Percentiles rank a stretch among this genome's conserved stretches.
These are phyloP conservation scores for Elaeagnus macrophylla DNA, from an alignment of 306 rosid genomes.

Conservation along the genomic window DNA sequence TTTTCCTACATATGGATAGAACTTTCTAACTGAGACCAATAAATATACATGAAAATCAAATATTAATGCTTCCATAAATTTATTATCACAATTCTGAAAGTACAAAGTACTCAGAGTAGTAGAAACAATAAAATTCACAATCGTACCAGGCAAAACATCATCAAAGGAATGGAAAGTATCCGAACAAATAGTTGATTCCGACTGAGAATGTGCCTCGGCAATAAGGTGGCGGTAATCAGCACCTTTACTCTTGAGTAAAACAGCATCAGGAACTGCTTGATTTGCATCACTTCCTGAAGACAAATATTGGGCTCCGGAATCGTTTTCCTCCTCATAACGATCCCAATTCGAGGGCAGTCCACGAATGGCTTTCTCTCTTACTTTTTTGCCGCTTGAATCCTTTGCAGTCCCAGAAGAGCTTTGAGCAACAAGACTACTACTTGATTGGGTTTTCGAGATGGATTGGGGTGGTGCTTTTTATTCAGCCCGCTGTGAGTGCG, in stretches of 20 bases:
- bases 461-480: conserved; percentile 38
- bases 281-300: conserved; percentile 13
- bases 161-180: conserved; percentile 38
- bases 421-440: conserved; percentile 10
- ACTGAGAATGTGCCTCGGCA: conserved; percentile 56
- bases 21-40: too few relatives aligned
- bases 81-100: not conserved
- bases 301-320: conserved; percentile 16
- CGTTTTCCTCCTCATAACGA: conserved; percentile 51
- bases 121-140: not conserved
- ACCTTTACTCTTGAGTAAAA: conserved; percentile 60
- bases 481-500: conserved; percentile 63
- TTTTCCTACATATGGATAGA: too few relatives aligned
- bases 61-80: too few relatives aligned
- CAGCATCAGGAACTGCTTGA: conserved; percentile 28
- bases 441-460: conserved; percentile 35
- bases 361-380: conserved; percentile 26
- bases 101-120: not conserved
- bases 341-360: conserved; percentile 73
- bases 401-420: conserved; percentile 17
- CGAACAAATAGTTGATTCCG: conserved; percentile 21
- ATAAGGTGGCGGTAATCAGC: conserved; percentile 59
- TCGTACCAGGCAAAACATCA: conserved; percentile 48
- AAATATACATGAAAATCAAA: too few relatives aligned
- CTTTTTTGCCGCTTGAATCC: conserved; percentile 33